phyloP scores from a whole-genome alignment of 1,139 yeast species.

The Hemisphaericaspora lyxosophila region DNA sequence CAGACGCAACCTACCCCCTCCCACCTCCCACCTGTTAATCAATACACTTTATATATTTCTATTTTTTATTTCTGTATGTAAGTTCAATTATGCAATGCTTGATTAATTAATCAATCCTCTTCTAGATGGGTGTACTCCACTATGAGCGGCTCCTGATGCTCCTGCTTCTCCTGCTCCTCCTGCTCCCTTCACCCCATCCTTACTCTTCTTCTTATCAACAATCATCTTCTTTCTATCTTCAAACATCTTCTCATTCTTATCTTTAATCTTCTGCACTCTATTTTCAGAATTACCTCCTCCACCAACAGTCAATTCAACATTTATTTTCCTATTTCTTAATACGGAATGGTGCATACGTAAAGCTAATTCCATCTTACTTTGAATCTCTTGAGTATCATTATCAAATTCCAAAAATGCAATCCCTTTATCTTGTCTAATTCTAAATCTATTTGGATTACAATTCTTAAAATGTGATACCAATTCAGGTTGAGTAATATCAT shows the following conservation, averaged over 20 bases:
- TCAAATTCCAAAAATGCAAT: constrained; percentile 91
- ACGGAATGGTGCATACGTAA: constrained; percentile 76
- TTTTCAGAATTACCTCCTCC: constrained; percentile 91
- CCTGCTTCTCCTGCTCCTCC: constrained; percentile 12
- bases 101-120: constrained; percentile 37
- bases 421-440: constrained; percentile 82
- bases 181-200: constrained; percentile 21
- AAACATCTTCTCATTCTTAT: constrained; percentile 72
- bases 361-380: constrained; percentile 78
- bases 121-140: constrained; percentile 61
- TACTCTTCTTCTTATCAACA: constrained; percentile 30
- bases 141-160: constrained; percentile 13
- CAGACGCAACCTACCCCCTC: too few relatives aligned
- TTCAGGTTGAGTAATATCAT: constrained; percentile 61
- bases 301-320: constrained; percentile 95
- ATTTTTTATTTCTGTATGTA: too few relatives aligned
- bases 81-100: too few relatives aligned
- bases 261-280: constrained; percentile 68
- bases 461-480: constrained; percentile 73
- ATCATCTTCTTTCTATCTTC: constrained; percentile 61
- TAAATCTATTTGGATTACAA: constrained; percentile 68
- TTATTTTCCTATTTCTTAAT: constrained; percentile 70
- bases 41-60: too few relatives aligned
- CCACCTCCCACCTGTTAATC: too few relatives aligned
- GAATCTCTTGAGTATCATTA: constrained; percentile 60